Conservation (phyloP, 306 rosid genomes). For the Trifolium pratense region DNA sequence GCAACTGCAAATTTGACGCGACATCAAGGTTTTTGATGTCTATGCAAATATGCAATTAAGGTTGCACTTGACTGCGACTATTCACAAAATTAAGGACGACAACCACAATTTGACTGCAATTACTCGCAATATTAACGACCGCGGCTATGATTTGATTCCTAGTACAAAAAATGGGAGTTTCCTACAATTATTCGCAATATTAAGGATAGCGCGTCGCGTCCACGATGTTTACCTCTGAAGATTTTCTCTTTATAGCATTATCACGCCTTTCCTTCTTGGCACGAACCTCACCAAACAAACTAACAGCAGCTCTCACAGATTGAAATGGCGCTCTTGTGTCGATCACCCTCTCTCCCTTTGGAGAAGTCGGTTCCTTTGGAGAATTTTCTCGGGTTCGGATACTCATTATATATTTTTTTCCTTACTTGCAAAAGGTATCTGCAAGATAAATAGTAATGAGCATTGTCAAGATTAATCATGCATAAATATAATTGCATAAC, state of each 20-base stretch:
- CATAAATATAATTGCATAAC: not conserved
- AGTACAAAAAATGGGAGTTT: not conserved
- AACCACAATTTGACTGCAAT: not conserved
- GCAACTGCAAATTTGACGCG: not conserved
- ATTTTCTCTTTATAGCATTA: slow-evolving; percentile 50
- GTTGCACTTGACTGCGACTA: not conserved
- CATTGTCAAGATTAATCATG: slow-evolving; percentile 24
- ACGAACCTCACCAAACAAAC: slow-evolving; percentile 83
- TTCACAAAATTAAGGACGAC: not conserved
- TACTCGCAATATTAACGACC: not conserved
- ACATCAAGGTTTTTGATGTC: not conserved
- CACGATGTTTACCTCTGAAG: slow-evolving; percentile 57
- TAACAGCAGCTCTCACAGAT: slow-evolving; percentile 93
- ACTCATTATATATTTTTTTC: slow-evolving; percentile 51
- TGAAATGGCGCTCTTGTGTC: slow-evolving; percentile 98
- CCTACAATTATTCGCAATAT: not conserved
- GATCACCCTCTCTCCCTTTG: slow-evolving; percentile 71
- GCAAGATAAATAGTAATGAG: slow-evolving; percentile 28
- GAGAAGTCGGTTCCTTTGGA: slow-evolving; percentile 51
- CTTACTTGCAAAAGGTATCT: slow-evolving; percentile 24
- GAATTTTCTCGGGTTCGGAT: slow-evolving; percentile 43
- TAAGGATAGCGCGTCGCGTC: not conserved
- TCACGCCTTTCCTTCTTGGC: slow-evolving; percentile 50
- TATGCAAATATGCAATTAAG: not conserved
- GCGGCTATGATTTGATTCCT: not conserved